phyloP scores from a whole-genome alignment of 164 flowering plant genomes.

The Vitis rotundifolia region DNA sequence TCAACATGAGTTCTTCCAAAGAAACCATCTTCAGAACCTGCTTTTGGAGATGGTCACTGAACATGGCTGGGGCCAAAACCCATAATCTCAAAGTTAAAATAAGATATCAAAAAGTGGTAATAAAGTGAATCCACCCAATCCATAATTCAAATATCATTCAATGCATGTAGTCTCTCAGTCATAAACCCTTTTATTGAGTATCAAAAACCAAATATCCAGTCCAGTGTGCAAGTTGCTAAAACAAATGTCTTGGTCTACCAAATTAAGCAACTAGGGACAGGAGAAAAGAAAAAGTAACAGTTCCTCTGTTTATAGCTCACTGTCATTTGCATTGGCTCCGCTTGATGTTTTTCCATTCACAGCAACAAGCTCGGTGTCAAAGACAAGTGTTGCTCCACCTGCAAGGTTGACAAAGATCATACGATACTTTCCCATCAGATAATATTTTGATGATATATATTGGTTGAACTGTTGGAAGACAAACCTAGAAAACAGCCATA shows the following conservation, averaged over 20 bases:
- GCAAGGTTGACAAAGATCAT: conserved; percentile 7
- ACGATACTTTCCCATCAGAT: no score
- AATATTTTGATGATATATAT: no score
- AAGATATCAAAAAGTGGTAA: no score
- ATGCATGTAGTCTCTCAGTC: background rate
- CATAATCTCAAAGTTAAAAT: no score
- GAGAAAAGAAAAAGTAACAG: background rate
- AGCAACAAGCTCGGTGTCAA: conserved; percentile 92
- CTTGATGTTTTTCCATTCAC: conserved; percentile 66
- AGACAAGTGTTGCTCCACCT: conserved; percentile 96
- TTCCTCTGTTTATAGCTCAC: conserved; percentile 41
- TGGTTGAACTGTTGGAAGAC: no score
- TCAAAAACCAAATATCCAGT: background rate
- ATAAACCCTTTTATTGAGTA: background rate
- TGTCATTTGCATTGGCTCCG: conserved; percentile 29
- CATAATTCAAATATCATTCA: background rate
- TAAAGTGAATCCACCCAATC: background rate
- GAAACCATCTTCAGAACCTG: no score
- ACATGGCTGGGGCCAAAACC: no score
- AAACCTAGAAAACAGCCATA: no score
- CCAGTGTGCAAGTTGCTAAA: background rate
- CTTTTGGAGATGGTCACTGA: no score
- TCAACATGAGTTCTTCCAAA: no score
- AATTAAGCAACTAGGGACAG: background rate
- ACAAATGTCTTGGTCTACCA: background rate